These are phyloP conservation scores for Solanum chilense DNA, from an alignment of 257 asterid genomes.

Conservation along the genomic window DNA sequence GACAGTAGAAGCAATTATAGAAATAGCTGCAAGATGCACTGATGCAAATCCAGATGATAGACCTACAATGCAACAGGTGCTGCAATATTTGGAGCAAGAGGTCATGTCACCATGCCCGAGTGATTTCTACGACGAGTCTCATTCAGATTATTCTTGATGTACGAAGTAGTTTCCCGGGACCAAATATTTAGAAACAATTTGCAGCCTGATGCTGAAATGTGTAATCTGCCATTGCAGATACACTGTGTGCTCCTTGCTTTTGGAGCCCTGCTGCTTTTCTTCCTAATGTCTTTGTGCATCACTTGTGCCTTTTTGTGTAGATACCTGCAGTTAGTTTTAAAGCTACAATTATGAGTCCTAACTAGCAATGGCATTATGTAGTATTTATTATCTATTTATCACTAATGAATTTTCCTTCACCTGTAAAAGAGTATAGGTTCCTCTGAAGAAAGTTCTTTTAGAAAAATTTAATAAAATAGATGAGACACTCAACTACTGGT, in stretches of 20 bases:
- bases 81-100: slow-evolving; percentile 89
- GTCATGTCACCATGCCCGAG: slow-evolving; percentile 84
- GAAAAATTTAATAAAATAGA: neutral
- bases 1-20: slow-evolving; percentile 75
- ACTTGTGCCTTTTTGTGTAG: neutral
- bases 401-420: neutral
- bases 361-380: neutral
- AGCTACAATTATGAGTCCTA: neutral
- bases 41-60: slow-evolving; percentile 78
- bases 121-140: slow-evolving; percentile 80
- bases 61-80: slow-evolving; percentile 81
- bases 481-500: neutral
- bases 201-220: neutral
- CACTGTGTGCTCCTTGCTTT: neutral
- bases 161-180: neutral
- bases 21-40: slow-evolving; percentile 79
- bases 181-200: neutral
- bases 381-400: neutral
- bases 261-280: neutral
- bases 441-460: neutral
- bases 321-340: neutral
- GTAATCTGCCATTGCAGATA: neutral
- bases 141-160: slow-evolving; percentile 56
- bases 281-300: neutral
- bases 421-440: neutral